phyloP scores from a whole-genome alignment of 75 land plant species.

The Gnetum montanum region DNA sequence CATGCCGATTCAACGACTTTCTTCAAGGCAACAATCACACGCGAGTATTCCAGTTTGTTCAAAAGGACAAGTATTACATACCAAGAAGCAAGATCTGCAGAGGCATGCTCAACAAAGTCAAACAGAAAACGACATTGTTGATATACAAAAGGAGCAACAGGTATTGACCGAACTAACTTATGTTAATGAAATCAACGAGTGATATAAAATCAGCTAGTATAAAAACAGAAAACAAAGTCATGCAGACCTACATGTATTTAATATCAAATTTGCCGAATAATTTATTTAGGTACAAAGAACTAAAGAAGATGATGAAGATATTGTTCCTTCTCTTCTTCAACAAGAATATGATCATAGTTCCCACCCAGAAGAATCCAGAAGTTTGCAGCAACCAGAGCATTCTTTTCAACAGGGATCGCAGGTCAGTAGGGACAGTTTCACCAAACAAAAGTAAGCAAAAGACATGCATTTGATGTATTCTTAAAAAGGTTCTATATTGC shows the following conservation, averaged over 20 bases:
- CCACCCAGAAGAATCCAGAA: slow-evolving; percentile 8
- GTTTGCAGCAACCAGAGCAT: slow-evolving; percentile 14
- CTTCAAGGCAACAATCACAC: slow-evolving; percentile 3
- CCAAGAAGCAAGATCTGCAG: slow-evolving; percentile 6
- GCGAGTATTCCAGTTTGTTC: not conserved
- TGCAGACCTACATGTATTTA: not conserved
- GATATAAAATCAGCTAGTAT: no score
- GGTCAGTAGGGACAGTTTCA: slow-evolving; percentile 8
- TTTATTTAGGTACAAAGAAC: slow-evolving; percentile 3
- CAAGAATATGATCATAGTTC: slow-evolving; percentile 9
- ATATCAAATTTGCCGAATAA: not conserved
- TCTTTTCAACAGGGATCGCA: slow-evolving; percentile 16
- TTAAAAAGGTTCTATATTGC: no score
- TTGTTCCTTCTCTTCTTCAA: slow-evolving; percentile 6
- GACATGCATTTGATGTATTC: no score
- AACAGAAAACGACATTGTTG: not conserved
- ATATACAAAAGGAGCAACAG: slow-evolving; percentile 16
- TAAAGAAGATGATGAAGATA: slow-evolving; percentile 11
- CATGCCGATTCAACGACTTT: slow-evolving; percentile 1
- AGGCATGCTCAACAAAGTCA: not conserved
- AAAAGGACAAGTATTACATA: slow-evolving; percentile 7
- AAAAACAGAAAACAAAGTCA: no score
- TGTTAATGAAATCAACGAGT: no score
- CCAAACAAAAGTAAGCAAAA: no score
- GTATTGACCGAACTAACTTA: no score